These are phyloP conservation scores for Suillus paluster DNA, from an alignment of 768 basidiomycete species.

Conservation along the genomic window DNA sequence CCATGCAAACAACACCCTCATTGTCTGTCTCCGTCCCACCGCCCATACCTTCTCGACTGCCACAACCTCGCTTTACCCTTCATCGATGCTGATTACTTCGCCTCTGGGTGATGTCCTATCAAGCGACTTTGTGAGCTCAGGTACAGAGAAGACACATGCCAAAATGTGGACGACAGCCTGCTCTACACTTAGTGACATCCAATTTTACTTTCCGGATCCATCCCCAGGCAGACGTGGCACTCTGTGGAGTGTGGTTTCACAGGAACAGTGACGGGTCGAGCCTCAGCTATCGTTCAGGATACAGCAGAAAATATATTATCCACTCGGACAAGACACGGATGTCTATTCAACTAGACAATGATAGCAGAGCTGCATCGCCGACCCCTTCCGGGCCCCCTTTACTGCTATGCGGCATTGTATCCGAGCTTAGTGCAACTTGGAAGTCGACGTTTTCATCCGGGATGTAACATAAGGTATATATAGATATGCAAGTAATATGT, in stretches of 20 bases:
- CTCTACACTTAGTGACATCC: constrained; percentile 30
- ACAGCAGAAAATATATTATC: not conserved
- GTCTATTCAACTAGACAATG: too few species aligned
- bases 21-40: constrained; percentile 9
- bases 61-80: not conserved
- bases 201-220: constrained; percentile 35
- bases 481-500: not conserved
- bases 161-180: constrained; percentile 33
- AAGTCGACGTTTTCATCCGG: not conserved
- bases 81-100: constrained; percentile 4
- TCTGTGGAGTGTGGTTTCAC: constrained; percentile 37
- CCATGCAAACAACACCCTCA: constrained; percentile 24
- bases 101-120: constrained; percentile 3
- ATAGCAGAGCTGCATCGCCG: not conserved
- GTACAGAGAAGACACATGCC: constrained; percentile 29
- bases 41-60: constrained; percentile 12
- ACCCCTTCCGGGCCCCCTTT: too few species aligned
- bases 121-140: constrained; percentile 34
- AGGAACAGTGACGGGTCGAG: constrained; percentile 15
- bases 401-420: not conserved
- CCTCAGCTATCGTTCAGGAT: not conserved
- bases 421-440: not conserved
- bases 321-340: not conserved
- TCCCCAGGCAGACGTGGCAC: constrained; percentile 28
- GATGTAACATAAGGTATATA: constrained; percentile 7